Percentiles rank a stretch among this genome's conserved stretches.
phyloP scores from a whole-genome alignment of 352 stramenopile species.

The Globisporangium iwayamae region DNA sequence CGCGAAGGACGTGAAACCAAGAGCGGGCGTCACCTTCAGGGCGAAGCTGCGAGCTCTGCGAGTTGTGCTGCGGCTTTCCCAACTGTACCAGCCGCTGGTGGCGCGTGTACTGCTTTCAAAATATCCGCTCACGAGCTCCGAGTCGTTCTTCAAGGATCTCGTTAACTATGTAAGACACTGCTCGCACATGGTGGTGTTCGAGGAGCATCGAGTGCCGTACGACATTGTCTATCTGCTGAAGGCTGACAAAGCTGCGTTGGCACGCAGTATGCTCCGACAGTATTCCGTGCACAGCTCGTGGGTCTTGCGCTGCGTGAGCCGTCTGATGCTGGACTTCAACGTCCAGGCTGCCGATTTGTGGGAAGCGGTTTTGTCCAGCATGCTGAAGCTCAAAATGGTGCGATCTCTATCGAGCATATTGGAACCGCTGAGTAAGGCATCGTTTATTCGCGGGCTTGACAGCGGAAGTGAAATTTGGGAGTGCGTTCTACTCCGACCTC shows the following conservation, averaged over 20 bases:
- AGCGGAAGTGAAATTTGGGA: conserved; percentile 35
- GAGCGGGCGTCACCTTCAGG: conserved; percentile 52
- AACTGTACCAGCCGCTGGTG: conserved; percentile 22
- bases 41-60: conserved; percentile 45
- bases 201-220: conserved; percentile 50
- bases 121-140: conserved; percentile 15
- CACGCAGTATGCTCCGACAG: conserved; percentile 42
- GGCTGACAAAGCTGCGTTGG: conserved; percentile 41
- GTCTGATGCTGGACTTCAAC: conserved; percentile 54
- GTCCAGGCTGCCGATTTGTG: conserved; percentile 39
- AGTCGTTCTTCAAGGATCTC: conserved; percentile 32
- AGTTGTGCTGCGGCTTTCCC: conserved; percentile 30
- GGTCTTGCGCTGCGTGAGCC: conserved; percentile 35
- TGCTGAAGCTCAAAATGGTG: conserved; percentile 44
- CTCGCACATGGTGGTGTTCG: conserved; percentile 42
- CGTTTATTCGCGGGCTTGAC: conserved; percentile 34
- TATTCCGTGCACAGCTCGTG: conserved; percentile 24
- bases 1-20: conserved; percentile 35
- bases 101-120: conserved; percentile 21
- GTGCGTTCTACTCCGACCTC: conserved; percentile 27
- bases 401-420: conserved; percentile 40
- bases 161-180: conserved; percentile 31
- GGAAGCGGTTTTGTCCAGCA: conserved; percentile 42
- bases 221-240: conserved; percentile 39
- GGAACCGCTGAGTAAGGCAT: conserved; percentile 25